Conservation (phyloP, 257 asterid species). For the Ajuga chamaepitys region DNA sequence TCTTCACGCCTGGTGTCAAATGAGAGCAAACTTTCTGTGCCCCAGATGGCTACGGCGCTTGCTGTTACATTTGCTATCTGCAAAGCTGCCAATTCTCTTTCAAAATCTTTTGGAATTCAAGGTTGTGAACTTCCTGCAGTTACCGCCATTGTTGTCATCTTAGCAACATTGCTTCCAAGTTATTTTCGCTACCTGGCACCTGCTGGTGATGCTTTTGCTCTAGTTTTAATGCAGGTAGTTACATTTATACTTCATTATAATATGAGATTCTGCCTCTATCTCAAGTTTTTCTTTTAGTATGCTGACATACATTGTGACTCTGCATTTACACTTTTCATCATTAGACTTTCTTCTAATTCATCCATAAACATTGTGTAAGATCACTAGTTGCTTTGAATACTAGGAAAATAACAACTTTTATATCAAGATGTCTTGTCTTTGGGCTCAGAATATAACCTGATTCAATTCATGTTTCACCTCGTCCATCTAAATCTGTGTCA, state of each 20-base stretch:
- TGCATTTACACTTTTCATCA: too few relatives aligned
- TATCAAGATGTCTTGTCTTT: not conserved
- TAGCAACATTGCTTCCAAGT: constrained; percentile 56
- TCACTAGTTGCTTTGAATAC: not conserved
- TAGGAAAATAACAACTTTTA: not conserved
- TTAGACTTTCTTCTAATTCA: not conserved
- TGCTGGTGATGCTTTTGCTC: constrained; percentile 61
- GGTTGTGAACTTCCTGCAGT: constrained; percentile 70
- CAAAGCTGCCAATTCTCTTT: constrained; percentile 45
- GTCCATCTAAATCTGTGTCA: not conserved
- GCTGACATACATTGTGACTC: too few relatives aligned
- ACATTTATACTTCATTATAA: not conserved
- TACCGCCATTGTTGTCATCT: constrained; percentile 58
- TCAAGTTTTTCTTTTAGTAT: not conserved
- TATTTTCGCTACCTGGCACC: constrained; percentile 59
- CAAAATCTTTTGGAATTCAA: constrained; percentile 29
- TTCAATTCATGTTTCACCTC: too few relatives aligned
- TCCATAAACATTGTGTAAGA: not conserved
- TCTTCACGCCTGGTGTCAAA: constrained; percentile 25
- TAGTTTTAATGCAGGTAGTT: constrained; percentile 65
- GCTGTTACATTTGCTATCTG: constrained; percentile 65
- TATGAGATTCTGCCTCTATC: not conserved
- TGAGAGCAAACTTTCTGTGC: constrained; percentile 41
- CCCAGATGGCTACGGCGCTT: constrained; percentile 55
- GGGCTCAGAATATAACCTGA: not conserved